Evolutionary conservation across 2,329 filamentous ascomycete species (phyloP).

Genomic region (Phialophora expanda): DNA sequence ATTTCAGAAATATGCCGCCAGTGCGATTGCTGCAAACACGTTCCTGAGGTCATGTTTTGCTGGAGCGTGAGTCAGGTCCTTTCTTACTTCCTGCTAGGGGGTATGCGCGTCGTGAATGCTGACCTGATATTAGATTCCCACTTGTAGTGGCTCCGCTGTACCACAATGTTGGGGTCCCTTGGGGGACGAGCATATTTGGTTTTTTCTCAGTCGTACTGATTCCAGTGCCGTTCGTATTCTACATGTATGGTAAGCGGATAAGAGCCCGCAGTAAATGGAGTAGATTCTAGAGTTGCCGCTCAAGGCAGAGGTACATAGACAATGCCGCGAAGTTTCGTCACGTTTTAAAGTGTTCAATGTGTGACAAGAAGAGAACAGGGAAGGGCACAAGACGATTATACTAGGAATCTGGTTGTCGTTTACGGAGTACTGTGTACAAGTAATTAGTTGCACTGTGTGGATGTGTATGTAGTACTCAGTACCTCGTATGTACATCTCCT

Average conservation of each 20-base stretch:
- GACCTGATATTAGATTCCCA: conserved; percentile 46
- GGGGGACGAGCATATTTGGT: conserved; percentile 54
- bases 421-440: no score
- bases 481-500: no score
- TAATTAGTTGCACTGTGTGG: not conserved
- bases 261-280: conserved; percentile 49
- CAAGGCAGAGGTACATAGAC: not conserved
- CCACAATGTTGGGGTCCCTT: conserved; percentile 53
- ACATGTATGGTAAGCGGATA: conserved; percentile 50
- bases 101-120: not conserved
- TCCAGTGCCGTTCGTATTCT: conserved; percentile 53
- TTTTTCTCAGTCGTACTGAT: conserved; percentile 54
- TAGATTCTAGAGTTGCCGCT: conserved; percentile 16
- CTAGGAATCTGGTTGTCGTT: not conserved
- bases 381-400: not conserved
- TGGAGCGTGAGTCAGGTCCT: conserved; percentile 42
- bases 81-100: not conserved
- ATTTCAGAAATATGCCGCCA: conserved; percentile 52
- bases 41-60: conserved; percentile 55
- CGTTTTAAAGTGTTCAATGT: not conserved
- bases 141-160: conserved; percentile 57
- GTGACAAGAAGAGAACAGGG: not conserved
- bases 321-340: not conserved
- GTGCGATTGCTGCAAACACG: conserved; percentile 53
- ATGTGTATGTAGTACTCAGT: not conserved